These are phyloP conservation scores for Ophiobolus disseminans DNA, from an alignment of 2,329 filamentous ascomycete species.

Conservation along the genomic window DNA sequence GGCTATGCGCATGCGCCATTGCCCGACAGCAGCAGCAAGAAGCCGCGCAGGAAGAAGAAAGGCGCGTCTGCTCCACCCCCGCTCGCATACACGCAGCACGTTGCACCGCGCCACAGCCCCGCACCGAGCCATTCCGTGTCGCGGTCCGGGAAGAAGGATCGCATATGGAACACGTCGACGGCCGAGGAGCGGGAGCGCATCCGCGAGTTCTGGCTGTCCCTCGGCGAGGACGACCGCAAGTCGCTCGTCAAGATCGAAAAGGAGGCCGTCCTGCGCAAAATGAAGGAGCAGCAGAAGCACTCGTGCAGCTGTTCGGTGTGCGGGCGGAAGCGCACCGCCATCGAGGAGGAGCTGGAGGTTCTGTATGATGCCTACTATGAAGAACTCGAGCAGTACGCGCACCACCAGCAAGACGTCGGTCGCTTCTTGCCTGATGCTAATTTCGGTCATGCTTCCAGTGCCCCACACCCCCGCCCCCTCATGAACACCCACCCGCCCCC, in stretches of 20 bases:
- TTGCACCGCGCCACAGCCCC: conserved; percentile 46
- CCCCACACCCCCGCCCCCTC: conserved; percentile 66
- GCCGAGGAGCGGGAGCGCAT: conserved; percentile 95
- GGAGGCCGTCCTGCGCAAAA: conserved; percentile 95
- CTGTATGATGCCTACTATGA: conserved; percentile 99
- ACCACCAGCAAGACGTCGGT: conserved; percentile 76
- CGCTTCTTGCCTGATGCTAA: conserved; percentile 73
- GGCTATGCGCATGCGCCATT: conserved; percentile 32
- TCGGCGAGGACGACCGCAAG: conserved; percentile 93
- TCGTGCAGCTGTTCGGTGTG: conserved; percentile 98
- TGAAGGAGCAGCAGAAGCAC: conserved; percentile 99
- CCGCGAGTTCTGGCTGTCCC: conserved; percentile 95
- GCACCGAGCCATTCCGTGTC: conserved; percentile 54
- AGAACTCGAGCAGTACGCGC: conserved; percentile 96
- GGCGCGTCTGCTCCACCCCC: conserved; percentile 47
- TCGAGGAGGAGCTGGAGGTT: conserved; percentile 96
- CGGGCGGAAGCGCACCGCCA: conserved; percentile 92
- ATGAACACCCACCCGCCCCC: conserved; percentile 73
- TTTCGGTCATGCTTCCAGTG: conserved; percentile 59
- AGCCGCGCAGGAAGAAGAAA: conserved; percentile 75
- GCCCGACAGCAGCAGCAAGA: conserved; percentile 47
- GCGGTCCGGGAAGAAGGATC: conserved; percentile 69
- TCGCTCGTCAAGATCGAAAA: conserved; percentile 98
- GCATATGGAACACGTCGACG: conserved; percentile 97
- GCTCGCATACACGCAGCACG: conserved; percentile 38